Evolutionary conservation across 2,329 filamentous ascomycete genomes (phyloP).

Genomic region (Metarhizium guizhouense): DNA sequence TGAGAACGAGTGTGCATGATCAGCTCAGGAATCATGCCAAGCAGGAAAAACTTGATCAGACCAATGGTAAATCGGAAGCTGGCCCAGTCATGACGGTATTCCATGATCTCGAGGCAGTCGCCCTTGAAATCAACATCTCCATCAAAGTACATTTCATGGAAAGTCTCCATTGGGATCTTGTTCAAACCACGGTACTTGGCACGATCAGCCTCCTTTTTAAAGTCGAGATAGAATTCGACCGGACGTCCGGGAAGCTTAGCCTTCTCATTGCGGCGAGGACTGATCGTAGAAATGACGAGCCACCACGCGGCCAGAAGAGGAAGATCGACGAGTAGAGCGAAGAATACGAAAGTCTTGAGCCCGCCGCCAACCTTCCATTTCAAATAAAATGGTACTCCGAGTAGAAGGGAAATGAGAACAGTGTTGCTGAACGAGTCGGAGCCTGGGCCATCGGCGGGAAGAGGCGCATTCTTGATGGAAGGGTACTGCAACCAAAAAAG

Average conservation of each 20-base stretch:
- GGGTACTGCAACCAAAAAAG: constrained; percentile 14
- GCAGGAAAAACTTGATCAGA: constrained; percentile 81
- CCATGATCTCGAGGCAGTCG: constrained; percentile 78
- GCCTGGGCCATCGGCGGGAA: constrained; percentile 81
- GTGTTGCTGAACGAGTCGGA: constrained; percentile 82
- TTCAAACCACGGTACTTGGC: constrained; percentile 65
- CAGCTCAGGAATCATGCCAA: constrained; percentile 79
- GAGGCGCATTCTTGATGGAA: constrained; percentile 90
- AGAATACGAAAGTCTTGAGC: constrained; percentile 83
- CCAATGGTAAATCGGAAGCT: constrained; percentile 83
- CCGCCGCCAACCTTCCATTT: constrained; percentile 80
- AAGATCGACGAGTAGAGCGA: constrained; percentile 66
- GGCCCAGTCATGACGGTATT: constrained; percentile 96
- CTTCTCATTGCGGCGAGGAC: constrained; percentile 89
- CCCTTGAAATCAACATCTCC: constrained; percentile 93
- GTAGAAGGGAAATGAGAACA: constrained; percentile 61
- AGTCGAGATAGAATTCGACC: constrained; percentile 83
- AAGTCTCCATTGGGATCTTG: constrained; percentile 86
- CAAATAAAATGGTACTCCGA: constrained; percentile 67
- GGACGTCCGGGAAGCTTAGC: constrained; percentile 76
- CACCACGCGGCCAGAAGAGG: constrained; percentile 79
- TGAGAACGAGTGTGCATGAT: constrained; percentile 89
- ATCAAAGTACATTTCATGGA: constrained; percentile 97
- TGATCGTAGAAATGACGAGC: constrained; percentile 69
- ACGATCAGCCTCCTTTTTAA: constrained; percentile 56